phyloP scores from a whole-genome alignment of 305 asterid species.

The Solanum hybrid region DNA sequence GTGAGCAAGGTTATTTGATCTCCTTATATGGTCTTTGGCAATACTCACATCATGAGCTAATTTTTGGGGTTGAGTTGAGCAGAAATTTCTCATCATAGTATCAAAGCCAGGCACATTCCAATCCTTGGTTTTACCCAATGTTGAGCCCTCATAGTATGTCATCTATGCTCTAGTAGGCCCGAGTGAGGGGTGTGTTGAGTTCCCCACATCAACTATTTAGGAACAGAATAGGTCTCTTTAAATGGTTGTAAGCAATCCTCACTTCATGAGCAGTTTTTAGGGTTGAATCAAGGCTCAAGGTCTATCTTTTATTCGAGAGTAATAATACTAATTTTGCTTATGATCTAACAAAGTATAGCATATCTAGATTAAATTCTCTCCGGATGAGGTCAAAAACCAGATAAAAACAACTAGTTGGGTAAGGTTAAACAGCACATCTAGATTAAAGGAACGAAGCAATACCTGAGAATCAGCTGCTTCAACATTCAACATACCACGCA shows the following conservation, averaged over 20 bases:
- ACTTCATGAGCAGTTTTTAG: background rate
- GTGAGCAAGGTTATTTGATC: background rate
- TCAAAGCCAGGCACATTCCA: background rate
- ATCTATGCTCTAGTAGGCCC: background rate
- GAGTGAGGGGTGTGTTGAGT: background rate
- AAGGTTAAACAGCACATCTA: background rate
- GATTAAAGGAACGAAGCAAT: background rate
- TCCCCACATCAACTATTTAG: background rate
- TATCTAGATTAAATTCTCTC: background rate
- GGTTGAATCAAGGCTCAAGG: background rate
- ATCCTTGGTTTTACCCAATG: background rate
- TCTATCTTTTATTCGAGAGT: background rate
- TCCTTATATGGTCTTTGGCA: background rate
- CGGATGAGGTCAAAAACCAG: background rate
- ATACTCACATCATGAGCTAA: background rate
- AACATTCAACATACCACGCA: conserved; percentile 36
- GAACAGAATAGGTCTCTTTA: background rate
- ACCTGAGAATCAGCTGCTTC: conserved; percentile 65
- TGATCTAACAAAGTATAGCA: background rate
- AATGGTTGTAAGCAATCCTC: background rate
- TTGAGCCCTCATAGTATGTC: background rate
- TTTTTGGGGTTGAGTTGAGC: background rate
- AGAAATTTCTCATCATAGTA: background rate
- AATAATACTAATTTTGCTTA: background rate
- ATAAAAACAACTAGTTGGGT: background rate